A percentile compares a stretch with the other conserved stretches of the same genome.
These are phyloP conservation scores for Fusarium ramigenum DNA, from an alignment of 2,329 filamentous ascomycete species.

Conservation along the genomic window DNA sequence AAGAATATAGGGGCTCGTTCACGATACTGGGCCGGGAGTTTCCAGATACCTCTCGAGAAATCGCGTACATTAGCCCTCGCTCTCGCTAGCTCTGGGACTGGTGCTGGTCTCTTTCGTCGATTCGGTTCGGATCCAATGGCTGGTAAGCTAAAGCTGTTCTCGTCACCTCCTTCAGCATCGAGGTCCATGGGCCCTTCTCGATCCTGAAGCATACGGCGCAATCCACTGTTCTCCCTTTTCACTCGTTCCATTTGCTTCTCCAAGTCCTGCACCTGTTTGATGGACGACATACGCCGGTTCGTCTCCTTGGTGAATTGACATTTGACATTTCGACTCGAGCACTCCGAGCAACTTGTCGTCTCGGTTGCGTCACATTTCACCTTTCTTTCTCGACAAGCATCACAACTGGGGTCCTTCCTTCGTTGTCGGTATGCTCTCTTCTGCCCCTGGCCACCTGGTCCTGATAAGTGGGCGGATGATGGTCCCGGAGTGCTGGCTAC, in stretches of 20 bases:
- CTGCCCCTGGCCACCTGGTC: slow-evolving; percentile 70
- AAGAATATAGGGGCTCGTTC: slow-evolving; percentile 58
- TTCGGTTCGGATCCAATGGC: slow-evolving; percentile 73
- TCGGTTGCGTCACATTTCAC: slow-evolving; percentile 96
- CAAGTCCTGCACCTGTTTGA: slow-evolving; percentile 98
- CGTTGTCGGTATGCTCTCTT: slow-evolving; percentile 95
- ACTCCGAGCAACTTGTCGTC: slow-evolving; percentile 95
- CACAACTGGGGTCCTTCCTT: slow-evolving; percentile 95
- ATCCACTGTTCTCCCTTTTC: slow-evolving; percentile 79
- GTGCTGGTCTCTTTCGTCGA: slow-evolving; percentile 67
- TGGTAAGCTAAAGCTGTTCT: slow-evolving; percentile 66
- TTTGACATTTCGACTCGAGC: slow-evolving; percentile 94
- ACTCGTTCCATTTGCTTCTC: slow-evolving; percentile 88
- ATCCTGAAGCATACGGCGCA: slow-evolving; percentile 71
- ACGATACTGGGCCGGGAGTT: slow-evolving; percentile 76
- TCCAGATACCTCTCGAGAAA: slow-evolving; percentile 82
- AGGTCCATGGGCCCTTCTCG: slow-evolving; percentile 61
- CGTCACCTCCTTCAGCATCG: slow-evolving; percentile 58
- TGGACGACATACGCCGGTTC: slow-evolving; percentile 97
- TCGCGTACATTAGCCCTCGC: slow-evolving; percentile 78
- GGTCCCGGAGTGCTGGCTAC: slow-evolving; percentile 63
- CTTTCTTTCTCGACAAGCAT: slow-evolving; percentile 90
- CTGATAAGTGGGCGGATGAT: slow-evolving; percentile 46
- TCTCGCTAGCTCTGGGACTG: slow-evolving; percentile 74
- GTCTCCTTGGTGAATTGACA: slow-evolving; percentile 99